Conservation (phyloP, 2,329 filamentous ascomycete genomes). For the Alternaria alternata region DNA sequence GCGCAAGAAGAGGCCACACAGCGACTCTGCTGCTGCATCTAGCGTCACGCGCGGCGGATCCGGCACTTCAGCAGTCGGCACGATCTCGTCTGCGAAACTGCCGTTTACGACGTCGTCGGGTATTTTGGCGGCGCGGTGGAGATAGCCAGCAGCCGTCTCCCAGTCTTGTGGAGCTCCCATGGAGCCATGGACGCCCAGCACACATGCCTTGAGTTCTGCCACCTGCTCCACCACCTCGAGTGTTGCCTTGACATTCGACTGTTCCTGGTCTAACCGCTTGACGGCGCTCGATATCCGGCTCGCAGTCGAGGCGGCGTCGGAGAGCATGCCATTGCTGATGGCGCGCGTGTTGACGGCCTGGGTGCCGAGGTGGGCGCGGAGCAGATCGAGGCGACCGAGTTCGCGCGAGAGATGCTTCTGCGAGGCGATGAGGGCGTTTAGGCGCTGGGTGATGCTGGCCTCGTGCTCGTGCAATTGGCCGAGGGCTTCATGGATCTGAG, state of each 20-base stretch:
- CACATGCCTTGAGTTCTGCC: constrained; percentile 94
- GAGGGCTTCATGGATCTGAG: constrained; percentile 82
- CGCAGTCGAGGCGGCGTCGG: constrained; percentile 84
- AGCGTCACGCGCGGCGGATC: constrained; percentile 89
- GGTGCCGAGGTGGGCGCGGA: constrained; percentile 85
- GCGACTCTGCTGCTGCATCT: constrained; percentile 83
- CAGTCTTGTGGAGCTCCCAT: constrained; percentile 99
- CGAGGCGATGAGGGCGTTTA: constrained; percentile 79
- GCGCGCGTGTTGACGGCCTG: constrained; percentile 84
- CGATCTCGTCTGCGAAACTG: constrained; percentile 87
- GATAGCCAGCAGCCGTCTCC: constrained; percentile 93
- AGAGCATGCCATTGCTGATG: constrained; percentile 90
- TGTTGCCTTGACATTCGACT: constrained; percentile 88
- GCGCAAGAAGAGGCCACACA: constrained; percentile 88
- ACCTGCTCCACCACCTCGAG: constrained; percentile 94
- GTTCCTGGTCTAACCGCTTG: constrained; percentile 86
- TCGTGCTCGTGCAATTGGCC: constrained; percentile 79
- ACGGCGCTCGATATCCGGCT: constrained; percentile 86
- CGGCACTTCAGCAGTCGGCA: constrained; percentile 94
- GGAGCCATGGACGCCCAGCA: constrained; percentile 90
- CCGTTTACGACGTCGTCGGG: constrained; percentile 82
- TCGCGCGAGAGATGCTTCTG: constrained; percentile 89
- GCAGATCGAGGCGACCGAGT: constrained; percentile 83
- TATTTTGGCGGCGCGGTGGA: constrained; percentile 82
- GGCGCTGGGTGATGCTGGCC: constrained; percentile 73